These are phyloP conservation scores for Solanum chaucha DNA, from an alignment of 257 asterid species.

Conservation along the genomic window DNA sequence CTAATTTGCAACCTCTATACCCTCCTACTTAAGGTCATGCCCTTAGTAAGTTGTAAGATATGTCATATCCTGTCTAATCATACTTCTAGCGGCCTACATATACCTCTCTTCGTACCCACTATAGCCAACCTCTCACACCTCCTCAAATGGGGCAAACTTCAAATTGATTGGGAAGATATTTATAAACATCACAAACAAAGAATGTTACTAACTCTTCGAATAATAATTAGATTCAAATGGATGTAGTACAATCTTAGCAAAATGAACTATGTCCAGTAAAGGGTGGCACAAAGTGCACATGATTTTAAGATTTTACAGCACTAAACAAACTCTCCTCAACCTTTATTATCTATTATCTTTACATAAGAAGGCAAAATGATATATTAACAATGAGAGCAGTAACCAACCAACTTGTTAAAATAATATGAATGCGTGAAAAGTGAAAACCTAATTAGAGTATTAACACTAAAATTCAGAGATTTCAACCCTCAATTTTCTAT, in stretches of 20 bases:
- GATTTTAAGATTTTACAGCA: background rate
- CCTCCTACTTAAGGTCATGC: background rate
- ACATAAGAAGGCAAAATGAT: background rate
- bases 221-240: background rate
- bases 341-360: background rate
- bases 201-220: background rate
- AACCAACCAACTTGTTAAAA: background rate
- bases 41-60: background rate
- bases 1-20: background rate
- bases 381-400: background rate
- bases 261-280: background rate
- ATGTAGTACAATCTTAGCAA: background rate
- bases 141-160: background rate
- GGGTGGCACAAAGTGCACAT: background rate
- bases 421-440: background rate
- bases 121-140: background rate
- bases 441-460: background rate
- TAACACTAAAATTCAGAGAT: background rate
- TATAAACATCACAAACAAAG: background rate
- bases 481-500: background rate
- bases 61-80: background rate
- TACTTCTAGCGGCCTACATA: background rate
- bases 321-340: background rate
- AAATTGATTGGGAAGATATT: background rate
- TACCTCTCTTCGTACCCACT: background rate